Conservation (phyloP, 148 eudicot species). For the Polygonum maritimum region DNA sequence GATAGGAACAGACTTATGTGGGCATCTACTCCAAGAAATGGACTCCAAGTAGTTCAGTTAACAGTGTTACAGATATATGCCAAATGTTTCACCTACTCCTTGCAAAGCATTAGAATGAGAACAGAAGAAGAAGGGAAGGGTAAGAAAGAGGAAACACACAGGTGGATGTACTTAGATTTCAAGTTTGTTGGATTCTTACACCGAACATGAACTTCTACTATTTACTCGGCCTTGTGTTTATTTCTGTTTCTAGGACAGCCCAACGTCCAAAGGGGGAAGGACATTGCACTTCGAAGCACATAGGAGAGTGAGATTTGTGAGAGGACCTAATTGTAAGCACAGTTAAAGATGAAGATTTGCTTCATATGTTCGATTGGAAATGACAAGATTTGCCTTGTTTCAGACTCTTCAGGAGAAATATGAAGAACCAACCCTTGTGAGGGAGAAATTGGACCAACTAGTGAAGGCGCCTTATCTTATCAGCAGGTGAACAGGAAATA, state of each 20-base stretch:
- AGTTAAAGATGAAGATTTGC: background rate
- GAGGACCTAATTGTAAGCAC: background rate
- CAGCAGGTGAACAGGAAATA: background rate
- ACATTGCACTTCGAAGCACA: background rate
- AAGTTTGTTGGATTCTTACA: background rate
- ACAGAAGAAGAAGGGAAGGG: background rate
- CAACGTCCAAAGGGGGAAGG: background rate
- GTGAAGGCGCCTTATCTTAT: background rate
- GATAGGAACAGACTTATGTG: background rate
- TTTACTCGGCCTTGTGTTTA: background rate
- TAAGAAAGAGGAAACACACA: background rate
- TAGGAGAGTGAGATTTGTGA: background rate
- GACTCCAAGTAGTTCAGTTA: background rate
- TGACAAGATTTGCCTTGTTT: background rate
- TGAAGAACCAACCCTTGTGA: background rate
- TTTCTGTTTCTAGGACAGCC: background rate
- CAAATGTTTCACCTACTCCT: background rate
- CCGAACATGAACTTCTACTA: background rate
- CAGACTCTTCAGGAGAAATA: background rate
- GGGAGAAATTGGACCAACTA: background rate
- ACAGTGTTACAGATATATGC: background rate
- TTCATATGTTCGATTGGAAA: background rate
- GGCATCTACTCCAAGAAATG: background rate
- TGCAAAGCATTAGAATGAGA: background rate
- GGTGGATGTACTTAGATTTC: background rate